These are phyloP conservation scores for Clitopilus hobsonii DNA, from an alignment of 768 basidiomycete species.

Conservation along the genomic window DNA sequence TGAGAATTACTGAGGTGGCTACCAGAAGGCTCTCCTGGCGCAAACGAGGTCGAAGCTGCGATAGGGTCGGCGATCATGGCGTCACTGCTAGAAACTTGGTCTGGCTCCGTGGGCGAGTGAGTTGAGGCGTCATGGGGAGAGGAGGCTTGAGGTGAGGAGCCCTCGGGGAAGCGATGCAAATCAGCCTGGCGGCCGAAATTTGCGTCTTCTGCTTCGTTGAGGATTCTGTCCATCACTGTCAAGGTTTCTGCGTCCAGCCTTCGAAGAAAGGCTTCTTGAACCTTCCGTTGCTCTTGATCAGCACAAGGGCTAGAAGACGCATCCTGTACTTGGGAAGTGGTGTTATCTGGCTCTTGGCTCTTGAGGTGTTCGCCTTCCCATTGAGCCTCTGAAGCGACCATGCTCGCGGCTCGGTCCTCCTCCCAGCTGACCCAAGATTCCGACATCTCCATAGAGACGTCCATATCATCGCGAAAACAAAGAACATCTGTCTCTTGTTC, in stretches of 20 bases:
- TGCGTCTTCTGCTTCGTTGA: background rate
- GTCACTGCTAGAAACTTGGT: background rate
- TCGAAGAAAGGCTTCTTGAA: background rate
- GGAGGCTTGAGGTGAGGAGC: background rate
- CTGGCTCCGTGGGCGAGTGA: background rate
- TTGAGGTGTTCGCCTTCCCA: constrained; percentile 20
- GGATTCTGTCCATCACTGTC: background rate
- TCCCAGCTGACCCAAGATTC: constrained; percentile 45
- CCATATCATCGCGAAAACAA: constrained; percentile 16
- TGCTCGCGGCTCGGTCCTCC: constrained; percentile 32
- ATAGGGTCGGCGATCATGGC: constrained; percentile 1
- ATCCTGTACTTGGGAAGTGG: background rate
- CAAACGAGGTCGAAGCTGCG: background rate
- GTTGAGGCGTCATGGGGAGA: background rate
- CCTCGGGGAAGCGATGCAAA: background rate
- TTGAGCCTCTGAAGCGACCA: constrained; percentile 21
- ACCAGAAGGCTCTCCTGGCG: background rate
- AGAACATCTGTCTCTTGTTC: constrained; percentile 9
- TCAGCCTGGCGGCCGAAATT: background rate
- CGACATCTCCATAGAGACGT: constrained; percentile 45
- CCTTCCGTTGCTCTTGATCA: background rate
- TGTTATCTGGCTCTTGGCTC: constrained; percentile 3
- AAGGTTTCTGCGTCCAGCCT: background rate
- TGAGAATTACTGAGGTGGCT: background rate
- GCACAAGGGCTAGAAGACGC: background rate